Evolutionary conservation across 139 green algal species (phyloP).

Genomic region (Coelastrella sp.): DNA sequence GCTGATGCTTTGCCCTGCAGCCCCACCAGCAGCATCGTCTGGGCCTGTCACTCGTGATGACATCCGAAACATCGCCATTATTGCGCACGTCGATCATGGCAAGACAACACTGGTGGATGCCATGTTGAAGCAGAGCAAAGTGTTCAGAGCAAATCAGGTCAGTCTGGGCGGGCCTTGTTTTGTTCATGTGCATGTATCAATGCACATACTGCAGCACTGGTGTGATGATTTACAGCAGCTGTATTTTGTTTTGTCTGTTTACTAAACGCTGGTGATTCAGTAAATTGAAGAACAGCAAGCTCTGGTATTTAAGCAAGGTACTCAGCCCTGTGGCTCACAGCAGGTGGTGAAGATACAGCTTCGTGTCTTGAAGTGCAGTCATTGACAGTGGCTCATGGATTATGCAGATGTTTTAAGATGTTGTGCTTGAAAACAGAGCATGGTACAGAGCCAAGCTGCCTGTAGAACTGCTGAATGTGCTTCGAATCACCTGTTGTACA

Average conservation of each 20-base stretch:
- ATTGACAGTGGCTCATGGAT: too few species aligned
- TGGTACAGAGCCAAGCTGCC: too few species aligned
- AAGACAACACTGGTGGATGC: slow-evolving; percentile 95
- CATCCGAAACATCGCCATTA: slow-evolving; percentile 87
- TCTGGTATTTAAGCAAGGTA: too few species aligned
- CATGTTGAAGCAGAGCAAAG: slow-evolving; percentile 88
- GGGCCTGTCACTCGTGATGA: slow-evolving; percentile 15
- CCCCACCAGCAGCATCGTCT: slow-evolving; percentile 8
- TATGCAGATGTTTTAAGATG: too few species aligned
- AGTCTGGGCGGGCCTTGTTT: neutral
- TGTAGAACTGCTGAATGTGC: too few species aligned
- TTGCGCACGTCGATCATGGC: slow-evolving; percentile 94
- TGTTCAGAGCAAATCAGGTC: slow-evolving; percentile 48
- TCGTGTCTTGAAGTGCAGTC: too few species aligned
- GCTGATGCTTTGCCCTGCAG: neutral
- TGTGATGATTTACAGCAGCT: neutral
- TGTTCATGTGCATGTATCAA: neutral
- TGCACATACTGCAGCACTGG: neutral
- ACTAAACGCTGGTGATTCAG: neutral
- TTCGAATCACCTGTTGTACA: too few species aligned
- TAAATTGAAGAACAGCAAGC: too few species aligned
- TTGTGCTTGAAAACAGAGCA: too few species aligned
- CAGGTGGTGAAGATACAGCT: too few species aligned
- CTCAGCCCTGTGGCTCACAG: too few species aligned
- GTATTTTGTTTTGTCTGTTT: neutral